These are phyloP conservation scores for Magnusiomyces suaveolens DNA, from an alignment of 1,139 yeast species.

Conservation along the genomic window DNA sequence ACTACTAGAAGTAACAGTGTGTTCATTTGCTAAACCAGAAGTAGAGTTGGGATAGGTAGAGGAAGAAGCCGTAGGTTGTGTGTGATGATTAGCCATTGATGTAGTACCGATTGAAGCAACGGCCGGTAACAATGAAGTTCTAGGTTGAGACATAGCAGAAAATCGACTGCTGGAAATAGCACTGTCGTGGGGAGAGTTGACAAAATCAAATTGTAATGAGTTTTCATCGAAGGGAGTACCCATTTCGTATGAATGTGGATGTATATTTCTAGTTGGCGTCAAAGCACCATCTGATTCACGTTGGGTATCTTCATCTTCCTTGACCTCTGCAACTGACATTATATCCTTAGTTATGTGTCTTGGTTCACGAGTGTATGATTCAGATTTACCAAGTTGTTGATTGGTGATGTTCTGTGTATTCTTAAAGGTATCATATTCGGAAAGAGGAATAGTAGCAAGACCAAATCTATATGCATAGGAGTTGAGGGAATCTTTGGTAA, in stretches of 20 bases:
- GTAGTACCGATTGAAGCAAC: background rate
- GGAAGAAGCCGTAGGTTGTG: background rate
- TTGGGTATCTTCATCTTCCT: background rate
- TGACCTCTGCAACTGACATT: background rate
- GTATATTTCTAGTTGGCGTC: background rate
- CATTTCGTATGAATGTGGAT: background rate
- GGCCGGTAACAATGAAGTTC: background rate
- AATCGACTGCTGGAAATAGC: background rate
- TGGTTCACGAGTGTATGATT: background rate
- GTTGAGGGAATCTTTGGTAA: conserved; percentile 17
- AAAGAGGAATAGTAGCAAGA: conserved; percentile 31
- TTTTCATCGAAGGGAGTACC: background rate
- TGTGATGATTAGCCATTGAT: background rate
- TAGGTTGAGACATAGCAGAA: background rate
- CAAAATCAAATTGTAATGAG: background rate
- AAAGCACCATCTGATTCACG: background rate
- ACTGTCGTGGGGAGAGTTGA: background rate
- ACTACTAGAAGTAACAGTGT: background rate
- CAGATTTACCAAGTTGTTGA: background rate
- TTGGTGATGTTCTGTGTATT: conserved; percentile 11
- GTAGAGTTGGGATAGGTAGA: background rate
- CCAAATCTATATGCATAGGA: conserved; percentile 29
- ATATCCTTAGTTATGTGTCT: background rate
- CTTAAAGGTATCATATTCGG: conserved; percentile 25
- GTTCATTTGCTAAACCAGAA: background rate